A percentile compares a stretch with the other conserved stretches of the same genome.
Conservation (phyloP, 2,329 filamentous ascomycete species). For the Pyrenochaeta sp. region DNA sequence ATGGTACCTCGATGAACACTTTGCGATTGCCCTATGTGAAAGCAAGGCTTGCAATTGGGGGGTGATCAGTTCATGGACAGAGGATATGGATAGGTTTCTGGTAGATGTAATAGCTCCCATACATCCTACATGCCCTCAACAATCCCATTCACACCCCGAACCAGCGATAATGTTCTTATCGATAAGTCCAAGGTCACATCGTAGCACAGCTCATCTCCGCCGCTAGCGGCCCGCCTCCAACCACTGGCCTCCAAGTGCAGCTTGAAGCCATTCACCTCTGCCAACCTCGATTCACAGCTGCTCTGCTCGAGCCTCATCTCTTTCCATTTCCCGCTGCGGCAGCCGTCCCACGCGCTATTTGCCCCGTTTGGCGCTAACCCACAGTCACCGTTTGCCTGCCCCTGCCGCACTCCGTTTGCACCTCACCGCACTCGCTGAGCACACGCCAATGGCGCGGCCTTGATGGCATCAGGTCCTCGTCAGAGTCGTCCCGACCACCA, state of each 20-base stretch:
- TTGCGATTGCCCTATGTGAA: too few species aligned
- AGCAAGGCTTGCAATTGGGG: too few species aligned
- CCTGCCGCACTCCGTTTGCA: conserved; percentile 26
- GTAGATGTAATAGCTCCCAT: too few species aligned
- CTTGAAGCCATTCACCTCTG: conserved; percentile 8
- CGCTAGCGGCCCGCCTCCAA: too few species aligned
- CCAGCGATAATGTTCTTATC: too few species aligned
- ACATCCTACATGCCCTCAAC: too few species aligned
- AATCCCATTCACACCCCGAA: too few species aligned
- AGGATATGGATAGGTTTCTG: too few species aligned
- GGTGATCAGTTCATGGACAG: too few species aligned
- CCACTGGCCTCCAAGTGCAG: conserved; percentile 1
- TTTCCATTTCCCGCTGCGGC: conserved; percentile 12
- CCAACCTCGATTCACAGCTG: conserved; percentile 10
- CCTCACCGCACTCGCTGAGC: conserved; percentile 44
- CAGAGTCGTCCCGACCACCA: conserved; percentile 31
- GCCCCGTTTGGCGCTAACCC: conserved; percentile 9
- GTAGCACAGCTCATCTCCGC: too few species aligned
- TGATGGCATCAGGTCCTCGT: conserved; percentile 40
- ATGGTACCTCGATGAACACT: too few species aligned
- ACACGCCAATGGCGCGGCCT: conserved; percentile 48
- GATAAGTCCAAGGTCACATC: conserved; percentile 2
- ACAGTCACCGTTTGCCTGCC: conserved; percentile 11
- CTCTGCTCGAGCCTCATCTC: conserved; percentile 12
- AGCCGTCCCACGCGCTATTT: conserved; percentile 13